Evolutionary conservation across 805 yeast genomes (phyloP), one percentile per base, ranked within the genome.

Genomic region (Henningerozyma blattae): DNA sequence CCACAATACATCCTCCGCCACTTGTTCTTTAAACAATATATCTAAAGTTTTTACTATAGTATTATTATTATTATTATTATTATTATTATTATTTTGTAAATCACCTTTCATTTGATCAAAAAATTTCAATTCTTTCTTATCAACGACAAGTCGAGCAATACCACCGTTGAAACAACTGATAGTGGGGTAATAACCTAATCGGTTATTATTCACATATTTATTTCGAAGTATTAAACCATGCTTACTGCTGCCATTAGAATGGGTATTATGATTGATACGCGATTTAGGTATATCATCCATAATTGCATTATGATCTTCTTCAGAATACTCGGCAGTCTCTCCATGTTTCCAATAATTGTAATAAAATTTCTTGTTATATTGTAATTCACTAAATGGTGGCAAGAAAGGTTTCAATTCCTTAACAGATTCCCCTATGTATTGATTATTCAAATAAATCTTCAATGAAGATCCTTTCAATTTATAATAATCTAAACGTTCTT

Each of bases 161-260:
- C 97, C 97, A 3, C 79, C 79, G 43, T 73, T 74, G 51, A 73
- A 91, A 18, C 80, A 81, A 35, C 94, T 81, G 22, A 84, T 66
- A 62, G 86, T 83, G 1, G 98, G 97, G 57, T 77, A 91, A 52
- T 91, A 91, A 0, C 97, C 98, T 35, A 85, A 58, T 28, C 73
- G 62, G 1, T 94, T 94, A 51, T 91, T 95, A 52, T 91, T 93
- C 12, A 46, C 72, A 48, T 60, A 42, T 57, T 62, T 55, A 36
- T 56, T 58, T 28, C 54, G 45, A 20, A 56, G 34, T 4, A 56
- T 29, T 3, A 36, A 24, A 1, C 52, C 50, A 22, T 44, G 44
- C 16, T 41, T 64, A 56, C 39, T 52, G 8, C 26, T 24, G 17
- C 28, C 27, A 15, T 24, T 28, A 65, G 42, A 45, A 57, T 38